Evolutionary conservation across 2,329 filamentous ascomycete species (phyloP).

Genomic region (Calycina herbarum): DNA sequence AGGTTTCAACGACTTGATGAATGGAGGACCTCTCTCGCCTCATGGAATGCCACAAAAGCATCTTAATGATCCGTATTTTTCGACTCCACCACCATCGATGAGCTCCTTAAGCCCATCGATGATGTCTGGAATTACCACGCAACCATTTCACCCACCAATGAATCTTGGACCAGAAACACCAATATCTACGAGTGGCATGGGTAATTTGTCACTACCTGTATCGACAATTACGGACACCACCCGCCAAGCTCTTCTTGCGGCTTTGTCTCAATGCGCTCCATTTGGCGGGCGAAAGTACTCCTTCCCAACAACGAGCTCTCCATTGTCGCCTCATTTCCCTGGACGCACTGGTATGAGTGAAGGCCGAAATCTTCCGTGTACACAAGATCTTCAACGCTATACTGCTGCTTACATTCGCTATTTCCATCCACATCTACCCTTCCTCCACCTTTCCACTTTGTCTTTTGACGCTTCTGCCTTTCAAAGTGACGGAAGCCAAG

Average conservation of each 20-base stretch:
- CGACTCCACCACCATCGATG: conserved; percentile 73
- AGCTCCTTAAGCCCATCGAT: conserved; percentile 71
- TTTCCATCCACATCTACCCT: conserved; percentile 94
- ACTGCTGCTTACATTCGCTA: conserved; percentile 87
- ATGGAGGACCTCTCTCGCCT: conserved; percentile 72
- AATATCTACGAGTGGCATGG: conserved; percentile 62
- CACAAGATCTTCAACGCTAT: conserved; percentile 84
- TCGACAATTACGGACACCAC: conserved; percentile 66
- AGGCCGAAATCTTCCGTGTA: conserved; percentile 69
- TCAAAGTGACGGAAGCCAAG: conserved; percentile 59
- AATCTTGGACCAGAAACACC: conserved; percentile 73
- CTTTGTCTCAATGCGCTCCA: conserved; percentile 55
- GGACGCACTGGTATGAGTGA: conserved; percentile 51
- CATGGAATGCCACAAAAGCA: conserved; percentile 72
- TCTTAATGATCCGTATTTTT: conserved; percentile 73
- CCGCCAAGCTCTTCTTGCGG: conserved; percentile 60
- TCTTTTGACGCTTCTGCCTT: conserved; percentile 81
- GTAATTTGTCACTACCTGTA: conserved; percentile 56
- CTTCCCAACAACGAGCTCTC: conserved; percentile 55
- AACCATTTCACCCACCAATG: conserved; percentile 65
- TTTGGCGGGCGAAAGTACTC: conserved; percentile 65
- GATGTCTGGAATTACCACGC: conserved; percentile 62
- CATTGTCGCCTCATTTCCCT: conserved; percentile 53
- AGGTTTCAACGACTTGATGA: conserved; percentile 75
- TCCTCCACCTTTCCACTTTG: conserved; percentile 86